phyloP scores from a whole-genome alignment of 768 basidiomycete genomes.

The Mrakia gelida region DNA sequence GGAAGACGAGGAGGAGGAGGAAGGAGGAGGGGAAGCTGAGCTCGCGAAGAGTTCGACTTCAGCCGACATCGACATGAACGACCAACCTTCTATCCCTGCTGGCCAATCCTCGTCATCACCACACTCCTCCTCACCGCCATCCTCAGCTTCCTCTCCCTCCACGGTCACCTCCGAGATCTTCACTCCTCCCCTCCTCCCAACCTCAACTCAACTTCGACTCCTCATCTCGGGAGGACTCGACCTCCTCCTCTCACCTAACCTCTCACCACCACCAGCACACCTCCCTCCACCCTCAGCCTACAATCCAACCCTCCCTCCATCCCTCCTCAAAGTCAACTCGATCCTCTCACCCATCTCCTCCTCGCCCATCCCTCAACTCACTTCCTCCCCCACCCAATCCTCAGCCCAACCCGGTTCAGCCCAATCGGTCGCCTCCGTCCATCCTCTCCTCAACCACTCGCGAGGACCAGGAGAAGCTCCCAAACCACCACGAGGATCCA shows the following conservation, averaged over 20 bases:
- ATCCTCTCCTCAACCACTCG: conserved; percentile 1
- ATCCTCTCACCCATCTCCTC: conserved; percentile 14
- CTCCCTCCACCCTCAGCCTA: conserved; percentile 6
- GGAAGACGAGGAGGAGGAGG: not conserved
- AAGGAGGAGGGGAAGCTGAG: not conserved
- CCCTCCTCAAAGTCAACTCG: not conserved
- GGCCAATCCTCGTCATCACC: too few species aligned
- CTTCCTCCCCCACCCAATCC: not conserved
- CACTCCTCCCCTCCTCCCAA: not conserved
- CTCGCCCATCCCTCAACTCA: conserved; percentile 11
- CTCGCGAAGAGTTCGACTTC: too few species aligned
- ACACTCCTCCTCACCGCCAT: too few species aligned
- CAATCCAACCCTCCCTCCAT: conserved; percentile 6
- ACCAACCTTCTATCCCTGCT: not conserved
- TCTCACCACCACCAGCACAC: not conserved
- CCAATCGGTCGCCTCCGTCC: not conserved
- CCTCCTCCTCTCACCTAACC: conserved; percentile 1
- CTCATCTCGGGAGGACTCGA: conserved; percentile 11
- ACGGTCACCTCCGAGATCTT: not conserved
- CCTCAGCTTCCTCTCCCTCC: not conserved
- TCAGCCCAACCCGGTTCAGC: not conserved
- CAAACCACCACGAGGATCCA: not conserved
- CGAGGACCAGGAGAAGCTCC: not conserved
- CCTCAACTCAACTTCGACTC: conserved; percentile 5
- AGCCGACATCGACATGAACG: not conserved